Percentiles rank a stretch among this genome's conserved stretches.
phyloP scores from a whole-genome alignment of 768 basidiomycete species.

The Suillus subaureus region DNA sequence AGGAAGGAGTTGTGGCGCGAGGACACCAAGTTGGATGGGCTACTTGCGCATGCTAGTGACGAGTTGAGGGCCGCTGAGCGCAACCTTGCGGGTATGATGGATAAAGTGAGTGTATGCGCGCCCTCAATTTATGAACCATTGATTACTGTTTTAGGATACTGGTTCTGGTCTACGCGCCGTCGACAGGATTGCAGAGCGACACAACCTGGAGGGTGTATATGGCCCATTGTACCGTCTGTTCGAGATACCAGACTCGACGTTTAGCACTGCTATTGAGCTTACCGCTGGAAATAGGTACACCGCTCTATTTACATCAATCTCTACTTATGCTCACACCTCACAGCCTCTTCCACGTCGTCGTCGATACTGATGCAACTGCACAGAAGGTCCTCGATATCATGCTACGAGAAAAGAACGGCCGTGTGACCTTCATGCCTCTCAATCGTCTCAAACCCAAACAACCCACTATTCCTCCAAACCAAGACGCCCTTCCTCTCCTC shows the following conservation, averaged over 20 bases:
- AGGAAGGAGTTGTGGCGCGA: conserved; percentile 95
- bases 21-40: conserved; percentile 83
- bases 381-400: conserved; percentile 90
- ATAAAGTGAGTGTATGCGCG: conserved; percentile 60
- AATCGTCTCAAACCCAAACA: conserved; percentile 88
- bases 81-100: conserved; percentile 87
- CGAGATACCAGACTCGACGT: conserved; percentile 84
- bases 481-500: conserved; percentile 80
- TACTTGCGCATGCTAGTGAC: conserved; percentile 74
- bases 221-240: conserved; percentile 95
- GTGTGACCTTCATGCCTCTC: conserved; percentile 98
- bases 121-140: not conserved
- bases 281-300: conserved; percentile 92
- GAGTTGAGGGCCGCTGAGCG: conserved; percentile 84
- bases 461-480: conserved; percentile 61
- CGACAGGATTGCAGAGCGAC: conserved; percentile 76
- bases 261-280: conserved; percentile 90
- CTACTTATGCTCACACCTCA: conserved; percentile 14
- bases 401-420: conserved; percentile 90
- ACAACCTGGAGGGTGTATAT: conserved; percentile 81
- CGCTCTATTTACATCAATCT: not conserved
- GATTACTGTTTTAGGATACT: conserved; percentile 65
- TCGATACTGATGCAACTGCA: conserved; percentile 95
- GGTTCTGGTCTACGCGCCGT: conserved; percentile 86
- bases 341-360: conserved; percentile 96